phyloP scores from a whole-genome alignment of 495 filamentous ascomycete genomes.

The Lasiosphaeria ovina region DNA sequence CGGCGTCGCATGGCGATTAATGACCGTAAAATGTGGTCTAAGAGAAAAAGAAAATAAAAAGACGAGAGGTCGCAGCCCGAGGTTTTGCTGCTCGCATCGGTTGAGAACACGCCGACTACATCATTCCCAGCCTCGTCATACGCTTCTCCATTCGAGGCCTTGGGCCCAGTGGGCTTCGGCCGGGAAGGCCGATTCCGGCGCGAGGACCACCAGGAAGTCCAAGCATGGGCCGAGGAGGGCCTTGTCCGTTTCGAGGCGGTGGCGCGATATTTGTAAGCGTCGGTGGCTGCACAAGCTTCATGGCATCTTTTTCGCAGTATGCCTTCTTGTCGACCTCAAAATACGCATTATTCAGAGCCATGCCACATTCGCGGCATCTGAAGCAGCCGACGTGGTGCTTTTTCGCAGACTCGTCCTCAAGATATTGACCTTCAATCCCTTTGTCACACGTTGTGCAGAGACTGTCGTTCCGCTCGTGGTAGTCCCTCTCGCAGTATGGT shows the following conservation, averaged over 20 bases:
- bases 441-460: constrained; percentile 74
- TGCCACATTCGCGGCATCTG: constrained; percentile 66
- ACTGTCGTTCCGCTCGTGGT: constrained; percentile 86
- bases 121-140: constrained; percentile 85
- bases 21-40: neutral
- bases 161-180: constrained; percentile 18
- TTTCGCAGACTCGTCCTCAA: constrained; percentile 73
- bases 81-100: neutral
- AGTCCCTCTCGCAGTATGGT: constrained; percentile 90
- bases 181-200: constrained; percentile 16
- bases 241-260: constrained; percentile 10
- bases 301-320: constrained; percentile 87
- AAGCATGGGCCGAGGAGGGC: constrained; percentile 5
- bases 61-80: neutral
- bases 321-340: constrained; percentile 52
- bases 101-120: constrained; percentile 41
- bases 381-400: constrained; percentile 91
- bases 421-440: constrained; percentile 92
- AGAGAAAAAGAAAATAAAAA: neutral
- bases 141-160: constrained; percentile 63
- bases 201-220: constrained; percentile 18
- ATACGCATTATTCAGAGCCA: constrained; percentile 62
- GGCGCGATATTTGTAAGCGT: constrained; percentile 11
- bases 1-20: neutral
- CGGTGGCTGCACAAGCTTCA: constrained; percentile 48